Conservation (phyloP, 495 filamentous ascomycete genomes). For the Trichoderma reesei region DNA sequence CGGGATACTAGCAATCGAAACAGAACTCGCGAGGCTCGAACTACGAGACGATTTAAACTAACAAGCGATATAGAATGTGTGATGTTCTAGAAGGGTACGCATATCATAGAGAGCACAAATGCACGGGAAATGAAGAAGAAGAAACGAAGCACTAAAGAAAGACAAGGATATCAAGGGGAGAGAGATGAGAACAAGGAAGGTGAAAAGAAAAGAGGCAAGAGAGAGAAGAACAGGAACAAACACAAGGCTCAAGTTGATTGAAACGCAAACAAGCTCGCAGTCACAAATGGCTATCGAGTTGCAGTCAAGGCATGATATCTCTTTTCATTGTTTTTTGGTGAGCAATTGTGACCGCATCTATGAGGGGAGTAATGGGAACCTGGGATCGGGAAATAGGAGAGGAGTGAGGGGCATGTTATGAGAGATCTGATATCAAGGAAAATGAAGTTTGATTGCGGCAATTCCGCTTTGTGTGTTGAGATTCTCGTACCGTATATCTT, state of each 20-base stretch:
- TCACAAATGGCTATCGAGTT: background rate
- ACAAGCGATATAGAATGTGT: background rate
- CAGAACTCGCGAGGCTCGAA: constrained; percentile 41
- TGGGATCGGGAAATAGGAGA: background rate
- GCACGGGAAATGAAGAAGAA: background rate
- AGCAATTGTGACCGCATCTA: background rate
- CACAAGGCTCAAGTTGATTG: background rate
- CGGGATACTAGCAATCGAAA: constrained; percentile 41
- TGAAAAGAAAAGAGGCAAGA: background rate
- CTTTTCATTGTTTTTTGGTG: background rate
- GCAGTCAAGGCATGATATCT: too few relatives aligned
- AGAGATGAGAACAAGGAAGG: background rate
- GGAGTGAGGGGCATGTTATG: background rate
- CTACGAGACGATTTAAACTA: constrained; percentile 18
- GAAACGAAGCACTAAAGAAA: too few relatives aligned
- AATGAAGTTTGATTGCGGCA: background rate
- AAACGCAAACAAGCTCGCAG: background rate
- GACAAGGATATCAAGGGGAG: too few relatives aligned
- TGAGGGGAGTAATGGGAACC: background rate
- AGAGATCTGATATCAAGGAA: background rate
- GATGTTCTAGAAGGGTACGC: constrained; percentile 15
- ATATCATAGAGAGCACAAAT: constrained; percentile 10
- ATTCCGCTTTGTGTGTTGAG: background rate
- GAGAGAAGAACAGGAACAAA: background rate
- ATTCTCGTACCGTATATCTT: background rate